A percentile compares a stretch with the other conserved stretches of the same genome.
phyloP scores from a whole-genome alignment of 345 rosid genomes.

The Clausena lansium region DNA sequence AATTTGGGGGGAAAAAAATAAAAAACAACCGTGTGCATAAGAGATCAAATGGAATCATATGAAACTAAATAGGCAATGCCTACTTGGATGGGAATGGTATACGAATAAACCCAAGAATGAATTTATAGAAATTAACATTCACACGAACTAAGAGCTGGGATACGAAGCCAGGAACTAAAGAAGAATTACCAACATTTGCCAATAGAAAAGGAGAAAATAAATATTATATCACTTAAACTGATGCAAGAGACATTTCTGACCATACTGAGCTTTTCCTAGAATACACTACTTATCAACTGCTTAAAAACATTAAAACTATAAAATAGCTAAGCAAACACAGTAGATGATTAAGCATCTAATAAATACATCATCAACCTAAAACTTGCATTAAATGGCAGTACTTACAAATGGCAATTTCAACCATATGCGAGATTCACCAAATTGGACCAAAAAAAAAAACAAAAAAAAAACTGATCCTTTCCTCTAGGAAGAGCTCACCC shows the following conservation, averaged over 20 bases:
- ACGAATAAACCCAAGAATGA: neutral
- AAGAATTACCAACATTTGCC: neutral
- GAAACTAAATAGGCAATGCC: neutral
- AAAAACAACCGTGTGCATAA: neutral
- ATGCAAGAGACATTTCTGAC: neutral
- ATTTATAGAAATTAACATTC: neutral
- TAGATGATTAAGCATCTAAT: neutral
- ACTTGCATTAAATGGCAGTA: neutral
- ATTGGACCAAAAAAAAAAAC: neutral
- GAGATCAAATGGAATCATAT: neutral
- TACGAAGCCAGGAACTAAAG: neutral
- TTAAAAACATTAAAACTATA: neutral
- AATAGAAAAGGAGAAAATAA: neutral
- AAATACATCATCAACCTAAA: neutral
- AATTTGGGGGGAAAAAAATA: neutral
- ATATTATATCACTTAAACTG: neutral
- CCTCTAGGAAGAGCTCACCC: neutral
- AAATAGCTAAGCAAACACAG: neutral
- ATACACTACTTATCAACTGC: neutral
- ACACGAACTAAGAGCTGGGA: neutral
- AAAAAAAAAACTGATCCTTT: neutral
- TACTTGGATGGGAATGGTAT: neutral
- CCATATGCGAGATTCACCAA: neutral
- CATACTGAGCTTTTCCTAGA: neutral
- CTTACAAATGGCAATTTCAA: neutral